A percentile compares a stretch with the other conserved stretches of the same genome.
These are phyloP conservation scores for Persicaria maculosa DNA, from an alignment of 148 eudicot genomes.

Conservation along the genomic window DNA sequence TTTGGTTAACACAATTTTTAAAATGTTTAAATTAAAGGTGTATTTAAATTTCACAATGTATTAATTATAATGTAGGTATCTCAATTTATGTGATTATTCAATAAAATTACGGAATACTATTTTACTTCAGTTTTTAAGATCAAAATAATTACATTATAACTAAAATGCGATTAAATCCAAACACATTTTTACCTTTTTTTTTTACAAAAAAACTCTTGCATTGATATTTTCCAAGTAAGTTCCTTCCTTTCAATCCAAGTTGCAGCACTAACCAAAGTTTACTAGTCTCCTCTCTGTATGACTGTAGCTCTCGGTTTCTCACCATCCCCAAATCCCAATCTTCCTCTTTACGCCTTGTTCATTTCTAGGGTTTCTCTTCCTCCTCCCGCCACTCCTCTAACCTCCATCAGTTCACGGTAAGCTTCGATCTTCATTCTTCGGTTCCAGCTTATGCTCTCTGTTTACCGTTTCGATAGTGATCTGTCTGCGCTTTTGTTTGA, in stretches of 20 bases:
- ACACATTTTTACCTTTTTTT: too few relatives aligned
- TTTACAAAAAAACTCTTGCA: too few relatives aligned
- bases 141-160: too few relatives aligned
- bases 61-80: too few relatives aligned
- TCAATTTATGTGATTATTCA: too few relatives aligned
- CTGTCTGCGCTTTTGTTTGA: background rate
- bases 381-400: background rate
- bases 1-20: too few relatives aligned
- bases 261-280: background rate
- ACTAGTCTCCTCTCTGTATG: background rate
- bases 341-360: background rate
- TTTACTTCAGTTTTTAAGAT: too few relatives aligned
- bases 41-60: too few relatives aligned
- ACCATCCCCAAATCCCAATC: background rate
- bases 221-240: too few relatives aligned
- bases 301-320: background rate
- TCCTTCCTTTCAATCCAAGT: background rate
- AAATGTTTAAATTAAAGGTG: too few relatives aligned
- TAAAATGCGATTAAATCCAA: too few relatives aligned
- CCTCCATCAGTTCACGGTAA: background rate
- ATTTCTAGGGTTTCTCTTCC: constrained; percentile 1
- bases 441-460: background rate
- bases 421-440: background rate
- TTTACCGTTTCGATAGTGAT: background rate
- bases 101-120: too few relatives aligned